Conservation (phyloP, 345 rosid species). For the Pugionium cornutum region DNA sequence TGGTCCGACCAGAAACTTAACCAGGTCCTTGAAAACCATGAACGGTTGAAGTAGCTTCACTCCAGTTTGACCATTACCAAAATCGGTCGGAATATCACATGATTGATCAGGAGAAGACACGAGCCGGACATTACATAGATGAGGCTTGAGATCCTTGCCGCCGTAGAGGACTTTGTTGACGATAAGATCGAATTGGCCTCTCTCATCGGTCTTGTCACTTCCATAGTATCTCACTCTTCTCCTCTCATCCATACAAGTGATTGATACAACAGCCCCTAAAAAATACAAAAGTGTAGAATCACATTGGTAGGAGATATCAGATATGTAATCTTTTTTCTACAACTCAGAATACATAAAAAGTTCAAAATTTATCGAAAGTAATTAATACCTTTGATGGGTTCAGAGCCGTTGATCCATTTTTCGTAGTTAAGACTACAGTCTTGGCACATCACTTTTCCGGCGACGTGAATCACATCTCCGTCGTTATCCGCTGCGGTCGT, state of each 20-base stretch:
- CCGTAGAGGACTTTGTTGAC: slow-evolving; percentile 47
- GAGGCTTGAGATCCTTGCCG: slow-evolving; percentile 50
- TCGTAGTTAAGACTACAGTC: slow-evolving; percentile 67
- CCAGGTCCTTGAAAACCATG: slow-evolving; percentile 46
- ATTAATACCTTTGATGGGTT: slow-evolving; percentile 63
- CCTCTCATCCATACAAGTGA: slow-evolving; percentile 75
- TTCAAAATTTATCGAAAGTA: neutral
- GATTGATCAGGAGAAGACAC: slow-evolving; percentile 64
- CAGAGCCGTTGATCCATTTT: slow-evolving; percentile 59
- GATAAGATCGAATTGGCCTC: slow-evolving; percentile 57
- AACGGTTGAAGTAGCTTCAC: slow-evolving; percentile 54
- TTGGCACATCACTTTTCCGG: slow-evolving; percentile 74
- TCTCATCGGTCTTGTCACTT: slow-evolving; percentile 63
- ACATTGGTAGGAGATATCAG: neutral
- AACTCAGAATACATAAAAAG: neutral
- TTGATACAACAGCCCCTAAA: slow-evolving; percentile 60
- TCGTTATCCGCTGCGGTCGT: slow-evolving; percentile 12
- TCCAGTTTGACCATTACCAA: slow-evolving; percentile 60
- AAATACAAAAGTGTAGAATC: neutral
- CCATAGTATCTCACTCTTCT: slow-evolving; percentile 55
- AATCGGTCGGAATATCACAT: slow-evolving; percentile 66
- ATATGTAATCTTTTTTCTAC: neutral
- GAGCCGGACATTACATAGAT: slow-evolving; percentile 58
- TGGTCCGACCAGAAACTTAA: slow-evolving; percentile 49
- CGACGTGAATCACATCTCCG: slow-evolving; percentile 51